Conservation (phyloP, 1,284 basidiomycete genomes). For the Microbotryum violaceum region DNA sequence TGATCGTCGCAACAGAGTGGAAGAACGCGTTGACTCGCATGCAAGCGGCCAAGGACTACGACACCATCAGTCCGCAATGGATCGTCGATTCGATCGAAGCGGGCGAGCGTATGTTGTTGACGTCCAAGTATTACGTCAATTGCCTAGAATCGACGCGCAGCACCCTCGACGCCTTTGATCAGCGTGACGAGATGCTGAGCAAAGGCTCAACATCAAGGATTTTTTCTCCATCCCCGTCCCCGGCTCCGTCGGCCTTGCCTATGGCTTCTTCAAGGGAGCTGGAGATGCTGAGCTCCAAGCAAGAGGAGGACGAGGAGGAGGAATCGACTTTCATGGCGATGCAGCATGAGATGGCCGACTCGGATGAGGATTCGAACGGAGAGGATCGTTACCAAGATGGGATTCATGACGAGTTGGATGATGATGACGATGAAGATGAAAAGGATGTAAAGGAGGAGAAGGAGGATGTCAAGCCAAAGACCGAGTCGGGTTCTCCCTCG, state of each 20-base stretch:
- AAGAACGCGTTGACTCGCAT: constrained; percentile 4
- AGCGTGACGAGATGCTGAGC: neutral
- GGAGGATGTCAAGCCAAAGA: constrained; percentile 34
- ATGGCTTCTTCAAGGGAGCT: too few relatives aligned
- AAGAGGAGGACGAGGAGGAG: constrained; percentile 38
- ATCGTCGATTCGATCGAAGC: constrained; percentile 63
- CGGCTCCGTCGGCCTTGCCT: too few relatives aligned
- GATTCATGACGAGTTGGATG: constrained; percentile 15
- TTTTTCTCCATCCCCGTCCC: too few relatives aligned
- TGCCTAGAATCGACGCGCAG: neutral
- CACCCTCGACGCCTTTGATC: neutral
- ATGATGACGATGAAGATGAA: constrained; percentile 29
- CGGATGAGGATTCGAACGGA: constrained; percentile 7
- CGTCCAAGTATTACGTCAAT: constrained; percentile 52
- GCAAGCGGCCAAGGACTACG: constrained; percentile 49
- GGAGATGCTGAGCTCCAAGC: constrained; percentile 16
- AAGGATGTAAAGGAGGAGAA: constrained; percentile 33
- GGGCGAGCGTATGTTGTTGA: constrained; percentile 49
- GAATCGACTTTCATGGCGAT: constrained; percentile 6
- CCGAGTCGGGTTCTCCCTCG: neutral
- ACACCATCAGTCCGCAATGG: constrained; percentile 73
- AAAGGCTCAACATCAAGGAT: neutral
- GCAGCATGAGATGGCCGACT: constrained; percentile 23
- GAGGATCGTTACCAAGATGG: constrained; percentile 1
- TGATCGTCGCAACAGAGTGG: constrained; percentile 3